A percentile compares a stretch with the other conserved stretches of the same genome.
These are phyloP conservation scores for Hyaloscypha finlandica DNA, from an alignment of 495 filamentous ascomycete genomes.

Conservation along the genomic window DNA sequence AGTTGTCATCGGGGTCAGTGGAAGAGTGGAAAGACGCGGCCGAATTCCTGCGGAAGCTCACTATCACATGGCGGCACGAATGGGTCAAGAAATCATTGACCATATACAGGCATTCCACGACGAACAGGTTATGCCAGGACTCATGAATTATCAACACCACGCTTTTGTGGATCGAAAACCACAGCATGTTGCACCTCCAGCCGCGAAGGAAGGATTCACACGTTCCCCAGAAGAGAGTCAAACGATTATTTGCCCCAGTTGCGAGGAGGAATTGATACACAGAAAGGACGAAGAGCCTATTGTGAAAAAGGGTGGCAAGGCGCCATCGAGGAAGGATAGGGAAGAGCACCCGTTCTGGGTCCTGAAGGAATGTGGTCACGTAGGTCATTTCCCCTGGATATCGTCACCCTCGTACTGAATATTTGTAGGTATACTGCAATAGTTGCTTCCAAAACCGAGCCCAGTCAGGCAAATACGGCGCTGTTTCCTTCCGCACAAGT, in stretches of 20 bases:
- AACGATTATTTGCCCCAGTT: conserved; percentile 70
- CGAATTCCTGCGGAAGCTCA: no score
- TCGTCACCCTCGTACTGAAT: conserved; percentile 10
- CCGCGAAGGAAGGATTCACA: conserved; percentile 63
- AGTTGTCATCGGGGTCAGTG: not conserved
- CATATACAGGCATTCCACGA: conserved; percentile 6
- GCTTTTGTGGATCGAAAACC: conserved; percentile 35
- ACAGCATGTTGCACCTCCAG: conserved; percentile 59
- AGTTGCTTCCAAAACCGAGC: conserved; percentile 59
- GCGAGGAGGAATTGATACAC: conserved; percentile 64
- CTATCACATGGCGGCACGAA: not conserved
- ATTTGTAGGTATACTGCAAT: conserved; percentile 68
- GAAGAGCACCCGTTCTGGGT: conserved; percentile 70
- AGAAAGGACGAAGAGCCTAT: conserved; percentile 45
- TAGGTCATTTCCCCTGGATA: conserved; percentile 44
- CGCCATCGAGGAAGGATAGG: conserved; percentile 30
- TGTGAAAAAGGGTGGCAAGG: conserved; percentile 27
- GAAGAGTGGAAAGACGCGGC: not conserved
- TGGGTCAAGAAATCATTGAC: conserved; percentile 12
- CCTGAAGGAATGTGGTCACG: conserved; percentile 73
- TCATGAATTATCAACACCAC: conserved; percentile 35
- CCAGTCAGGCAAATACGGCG: conserved; percentile 38
- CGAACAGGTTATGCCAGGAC: conserved; percentile 29
- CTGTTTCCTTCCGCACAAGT: conserved; percentile 45
- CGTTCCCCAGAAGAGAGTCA: conserved; percentile 63